These are phyloP conservation scores for Herpomyces periplanetae DNA, from an alignment of 2,329 filamentous ascomycete species.

Conservation along the genomic window DNA sequence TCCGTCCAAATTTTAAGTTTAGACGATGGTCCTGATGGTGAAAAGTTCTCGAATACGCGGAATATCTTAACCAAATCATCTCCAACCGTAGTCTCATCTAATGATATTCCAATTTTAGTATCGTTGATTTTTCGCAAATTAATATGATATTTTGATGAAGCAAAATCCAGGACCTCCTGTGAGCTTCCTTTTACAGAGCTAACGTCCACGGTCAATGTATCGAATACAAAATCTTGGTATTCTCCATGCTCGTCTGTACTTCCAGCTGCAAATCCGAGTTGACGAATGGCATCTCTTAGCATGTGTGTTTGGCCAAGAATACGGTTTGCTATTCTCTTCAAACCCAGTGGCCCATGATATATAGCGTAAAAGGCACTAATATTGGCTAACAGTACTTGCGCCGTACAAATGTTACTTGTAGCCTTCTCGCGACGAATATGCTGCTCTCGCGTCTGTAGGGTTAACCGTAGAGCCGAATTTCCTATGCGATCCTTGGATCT, in stretches of 20 bases:
- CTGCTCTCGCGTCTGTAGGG: conserved; percentile 71
- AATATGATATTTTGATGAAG: conserved; percentile 13
- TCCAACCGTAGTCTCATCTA: conserved; percentile 29
- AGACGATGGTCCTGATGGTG: conserved; percentile 2
- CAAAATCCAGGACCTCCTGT: conserved; percentile 12
- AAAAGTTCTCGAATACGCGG: conserved; percentile 13
- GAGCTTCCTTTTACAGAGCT: conserved; percentile 13
- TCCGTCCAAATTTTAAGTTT: background rate
- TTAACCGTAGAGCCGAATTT: conserved; percentile 36
- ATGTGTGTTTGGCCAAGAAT: conserved; percentile 28
- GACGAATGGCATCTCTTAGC: conserved; percentile 20
- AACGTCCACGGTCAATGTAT: conserved; percentile 31
- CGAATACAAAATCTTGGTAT: conserved; percentile 23
- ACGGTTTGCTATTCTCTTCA: conserved; percentile 45
- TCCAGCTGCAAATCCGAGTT: conserved; percentile 21
- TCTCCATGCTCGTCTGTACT: conserved; percentile 11
- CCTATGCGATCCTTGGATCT: conserved; percentile 66
- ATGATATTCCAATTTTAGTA: conserved; percentile 24
- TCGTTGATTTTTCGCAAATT: conserved; percentile 21
- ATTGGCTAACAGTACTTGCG: conserved; percentile 67
- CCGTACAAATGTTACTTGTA: conserved; percentile 87
- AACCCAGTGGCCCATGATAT: conserved; percentile 53
- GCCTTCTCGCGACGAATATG: conserved; percentile 87
- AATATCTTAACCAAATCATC: conserved; percentile 17
- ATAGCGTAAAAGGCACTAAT: conserved; percentile 84